Base-by-base conservation (phyloP, 2,329 filamentous ascomycete species). In the Trichoderma hamatum region DNA sequence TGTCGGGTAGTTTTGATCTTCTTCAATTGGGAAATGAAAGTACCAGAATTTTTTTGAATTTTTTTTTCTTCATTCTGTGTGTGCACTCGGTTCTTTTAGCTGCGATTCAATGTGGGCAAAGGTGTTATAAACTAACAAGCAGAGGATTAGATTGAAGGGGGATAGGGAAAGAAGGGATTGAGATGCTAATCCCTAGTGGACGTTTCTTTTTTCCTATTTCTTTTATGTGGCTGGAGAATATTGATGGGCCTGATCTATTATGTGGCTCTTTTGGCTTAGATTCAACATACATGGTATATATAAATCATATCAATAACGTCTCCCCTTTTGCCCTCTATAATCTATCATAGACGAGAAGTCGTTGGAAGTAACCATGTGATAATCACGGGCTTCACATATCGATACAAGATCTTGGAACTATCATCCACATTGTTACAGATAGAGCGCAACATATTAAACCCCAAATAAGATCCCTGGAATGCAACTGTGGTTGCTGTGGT, bases 11-110 rank as follows among this genome's bases (percentile, higher is more conserved):
- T 16, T 49, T 34, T 56, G 63, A 36, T 30, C 36, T 34, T 30
- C 43, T 24, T 49, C 3, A 14, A 43, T 43, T 66, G 52, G 51
- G 63, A 66, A 66, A 58, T 66, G 63, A 56, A 66, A 36, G 28
- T 46, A 56, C 34, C n/a, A 19, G 51, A 56, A 46, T 24, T 46
- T 24, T 51, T 34, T n/a, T 19, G 21, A 34, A 56, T 56, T 24
- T 46, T 24, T 51, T 34, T n/a, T 19, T 30, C 26, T 62, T 34
- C 49, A 21, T 63, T 16, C 4, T 63, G 19, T 46, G 14, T n/a
- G 26, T 52, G 21, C n/a, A n/a, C 21, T 36, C n/a, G 16, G 21
- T 14, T 16, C 32, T 43, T 3, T 10, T 16, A 26, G 32, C 28
- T 24, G 13, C 26, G 51, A 46, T 56, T 43, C 3, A 34, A 55